Evolutionary conservation across 768 basidiomycete genomes (phyloP).

Genomic region (Pholiota conissans): DNA sequence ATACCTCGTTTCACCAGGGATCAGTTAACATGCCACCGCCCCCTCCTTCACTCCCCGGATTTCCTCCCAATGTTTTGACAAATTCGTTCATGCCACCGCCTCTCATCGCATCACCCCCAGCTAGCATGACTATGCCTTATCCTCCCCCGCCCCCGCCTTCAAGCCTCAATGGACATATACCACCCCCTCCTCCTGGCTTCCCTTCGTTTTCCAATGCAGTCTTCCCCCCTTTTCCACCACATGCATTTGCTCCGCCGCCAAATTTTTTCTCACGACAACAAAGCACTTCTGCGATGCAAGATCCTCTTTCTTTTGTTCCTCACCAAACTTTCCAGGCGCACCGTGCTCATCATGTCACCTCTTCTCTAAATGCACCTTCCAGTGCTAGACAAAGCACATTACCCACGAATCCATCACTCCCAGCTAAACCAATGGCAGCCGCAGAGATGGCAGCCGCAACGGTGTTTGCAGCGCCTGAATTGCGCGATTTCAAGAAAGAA

Average conservation of each 20-base stretch:
- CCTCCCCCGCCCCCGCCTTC: conserved; percentile 14
- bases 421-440: conserved; percentile 33
- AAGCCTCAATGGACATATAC: conserved; percentile 12
- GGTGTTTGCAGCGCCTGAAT: conserved; percentile 80
- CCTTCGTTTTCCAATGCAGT: conserved; percentile 23
- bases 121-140: neutral
- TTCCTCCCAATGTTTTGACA: neutral
- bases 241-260: conserved; percentile 50
- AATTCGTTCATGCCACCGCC: conserved; percentile 12
- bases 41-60: conserved; percentile 23
- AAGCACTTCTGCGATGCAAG: conserved; percentile 62
- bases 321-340: conserved; percentile 81
- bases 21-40: conserved; percentile 24
- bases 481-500: conserved; percentile 95
- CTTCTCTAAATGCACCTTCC: conserved; percentile 40
- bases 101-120: conserved; percentile 18
- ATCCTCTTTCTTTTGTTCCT: conserved; percentile 73
- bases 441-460: conserved; percentile 56
- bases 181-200: conserved; percentile 32
- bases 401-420: conserved; percentile 28
- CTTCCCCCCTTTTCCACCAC: conserved; percentile 27
- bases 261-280: conserved; percentile 63
- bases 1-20: conserved; percentile 8
- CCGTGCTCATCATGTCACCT: conserved; percentile 48
- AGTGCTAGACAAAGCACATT: conserved; percentile 19